Evolutionary conservation across 2,329 filamentous ascomycete genomes (phyloP), one percentile per base, ranked within the genome.

Genomic region (Alternaria viburni): DNA sequence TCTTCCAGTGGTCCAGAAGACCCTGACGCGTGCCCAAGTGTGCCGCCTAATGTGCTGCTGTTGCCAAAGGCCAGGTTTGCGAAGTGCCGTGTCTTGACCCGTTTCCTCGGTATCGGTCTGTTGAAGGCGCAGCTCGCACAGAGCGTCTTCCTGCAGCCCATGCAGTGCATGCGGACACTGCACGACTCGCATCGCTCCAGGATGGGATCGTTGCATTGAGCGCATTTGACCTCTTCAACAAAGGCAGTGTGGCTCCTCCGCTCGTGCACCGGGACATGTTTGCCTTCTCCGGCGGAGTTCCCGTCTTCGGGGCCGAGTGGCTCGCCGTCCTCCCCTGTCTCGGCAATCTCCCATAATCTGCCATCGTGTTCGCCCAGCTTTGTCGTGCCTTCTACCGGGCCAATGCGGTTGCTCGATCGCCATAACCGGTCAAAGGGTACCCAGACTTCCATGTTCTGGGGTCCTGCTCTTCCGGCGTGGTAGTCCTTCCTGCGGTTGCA

Each of bases 371-470:
- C 74, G 26, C 74, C 74, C 28, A 81, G 54, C 66, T 72, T 69
- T 46, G 64, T 44, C 36, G 68, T 73, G 54, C 74, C 74, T 17
- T 76, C 71, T 8, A 81, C 70, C 6, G 83, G 80, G 6, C 86
- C 86, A 62, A 88, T 82, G 79, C 86, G 86, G 66, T 88, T 88
- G 64, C 85, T 84, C 44, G 85, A 87, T 62, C 86, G 79, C 86
- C 86, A 88, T 47, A 88, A 75, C 55, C 86, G 80, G 74, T 88
- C 86, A 69, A 87, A 88, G 5, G 87, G 86, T n/a, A 88, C 86
- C 86, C 86, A 88, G 6, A 88, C 86, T 69, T 88, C 86, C 41
- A 84, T 81, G 17, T 84, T 84, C 46, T 85, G 85, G 52, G 86
- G 85, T 0, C 85, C 84, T 54, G 84, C 84, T 54, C 86, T 81